Evolutionary conservation across 2,329 filamentous ascomycete genomes (phyloP).

Genomic region (Colletotrichum tanaceti): DNA sequence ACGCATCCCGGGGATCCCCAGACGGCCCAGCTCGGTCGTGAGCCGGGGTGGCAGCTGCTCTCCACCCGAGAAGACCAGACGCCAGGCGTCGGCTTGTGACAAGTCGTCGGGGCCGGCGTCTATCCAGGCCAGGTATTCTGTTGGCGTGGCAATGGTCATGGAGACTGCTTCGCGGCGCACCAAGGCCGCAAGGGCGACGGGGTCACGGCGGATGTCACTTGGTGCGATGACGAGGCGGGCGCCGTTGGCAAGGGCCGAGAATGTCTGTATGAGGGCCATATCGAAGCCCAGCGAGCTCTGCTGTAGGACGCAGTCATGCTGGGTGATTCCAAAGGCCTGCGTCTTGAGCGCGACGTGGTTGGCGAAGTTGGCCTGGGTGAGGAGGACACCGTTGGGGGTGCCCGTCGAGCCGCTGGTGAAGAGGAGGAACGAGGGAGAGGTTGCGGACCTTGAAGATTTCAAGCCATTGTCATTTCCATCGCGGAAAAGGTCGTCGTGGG

Average conservation of each 20-base stretch:
- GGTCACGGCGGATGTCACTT: slow-evolving; percentile 47
- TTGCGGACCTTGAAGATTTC: not conserved
- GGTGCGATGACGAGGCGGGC: slow-evolving; percentile 52
- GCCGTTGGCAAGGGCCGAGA: slow-evolving; percentile 51
- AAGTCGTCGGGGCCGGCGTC: slow-evolving; percentile 39
- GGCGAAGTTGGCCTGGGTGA: slow-evolving; percentile 47
- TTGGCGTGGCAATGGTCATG: slow-evolving; percentile 53
- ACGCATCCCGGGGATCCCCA: slow-evolving; percentile 14
- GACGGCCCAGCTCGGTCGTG: slow-evolving; percentile 16
- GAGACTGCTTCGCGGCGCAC: slow-evolving; percentile 52
- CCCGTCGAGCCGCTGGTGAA: slow-evolving; percentile 51
- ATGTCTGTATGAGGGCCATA: slow-evolving; percentile 53
- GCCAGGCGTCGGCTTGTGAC: slow-evolving; percentile 39
- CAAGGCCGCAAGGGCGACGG: slow-evolving; percentile 49
- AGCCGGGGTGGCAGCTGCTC: slow-evolving; percentile 39
- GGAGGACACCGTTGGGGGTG: slow-evolving; percentile 55
- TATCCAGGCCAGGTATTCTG: slow-evolving; percentile 53
- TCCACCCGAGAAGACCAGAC: slow-evolving; percentile 40
- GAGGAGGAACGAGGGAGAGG: slow-evolving; percentile 46
- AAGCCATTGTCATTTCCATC: too few relatives aligned
- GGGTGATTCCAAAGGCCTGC: not conserved
- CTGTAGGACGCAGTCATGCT: slow-evolving; percentile 49
- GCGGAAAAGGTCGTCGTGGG: too few relatives aligned
- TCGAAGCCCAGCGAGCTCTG: slow-evolving; percentile 57
- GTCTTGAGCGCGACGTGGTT: slow-evolving; percentile 44